Evolutionary conservation across 495 filamentous ascomycete genomes (phyloP).

Genomic region (Penicillium salamii): DNA sequence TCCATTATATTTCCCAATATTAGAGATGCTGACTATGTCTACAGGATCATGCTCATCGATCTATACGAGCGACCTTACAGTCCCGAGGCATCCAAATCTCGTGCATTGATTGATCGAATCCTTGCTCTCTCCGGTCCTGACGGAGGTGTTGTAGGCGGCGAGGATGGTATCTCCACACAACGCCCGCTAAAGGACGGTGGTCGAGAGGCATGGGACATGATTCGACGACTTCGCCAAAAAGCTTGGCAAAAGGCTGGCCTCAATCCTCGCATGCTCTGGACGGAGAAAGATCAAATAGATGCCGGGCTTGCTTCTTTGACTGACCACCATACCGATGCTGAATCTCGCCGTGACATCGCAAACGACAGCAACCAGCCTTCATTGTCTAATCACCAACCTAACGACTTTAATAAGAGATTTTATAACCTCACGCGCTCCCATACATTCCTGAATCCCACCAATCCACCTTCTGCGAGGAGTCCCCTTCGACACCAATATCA

Average conservation of each 20-base stretch:
- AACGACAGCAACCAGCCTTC: too few relatives aligned
- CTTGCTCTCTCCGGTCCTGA: slow-evolving; percentile 52
- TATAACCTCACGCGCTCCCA: slow-evolving; percentile 41
- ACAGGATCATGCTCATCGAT: slow-evolving; percentile 54
- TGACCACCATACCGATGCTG: slow-evolving; percentile 10
- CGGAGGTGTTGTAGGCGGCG: slow-evolving; percentile 49
- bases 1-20: not conserved
- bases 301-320: slow-evolving; percentile 29
- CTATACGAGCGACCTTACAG: slow-evolving; percentile 51
- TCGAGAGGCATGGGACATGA: slow-evolving; percentile 55
- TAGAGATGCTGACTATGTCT: not conserved
- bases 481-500: slow-evolving; percentile 27
- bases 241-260: slow-evolving; percentile 50
- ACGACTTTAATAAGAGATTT: slow-evolving; percentile 39
- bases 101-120: slow-evolving; percentile 51
- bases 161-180: slow-evolving; percentile 46
- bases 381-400: slow-evolving; percentile 14
- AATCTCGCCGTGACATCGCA: too few relatives aligned
- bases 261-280: slow-evolving; percentile 45
- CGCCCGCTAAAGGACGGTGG: slow-evolving; percentile 52
- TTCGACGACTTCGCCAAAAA: slow-evolving; percentile 49
- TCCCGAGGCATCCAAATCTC: slow-evolving; percentile 45
- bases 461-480: slow-evolving; percentile 18
- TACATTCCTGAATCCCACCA: slow-evolving; percentile 19
- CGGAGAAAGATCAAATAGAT: slow-evolving; percentile 45